Conservation (phyloP, 805 yeast genomes). For the Nakazawaea molendinolei region DNA sequence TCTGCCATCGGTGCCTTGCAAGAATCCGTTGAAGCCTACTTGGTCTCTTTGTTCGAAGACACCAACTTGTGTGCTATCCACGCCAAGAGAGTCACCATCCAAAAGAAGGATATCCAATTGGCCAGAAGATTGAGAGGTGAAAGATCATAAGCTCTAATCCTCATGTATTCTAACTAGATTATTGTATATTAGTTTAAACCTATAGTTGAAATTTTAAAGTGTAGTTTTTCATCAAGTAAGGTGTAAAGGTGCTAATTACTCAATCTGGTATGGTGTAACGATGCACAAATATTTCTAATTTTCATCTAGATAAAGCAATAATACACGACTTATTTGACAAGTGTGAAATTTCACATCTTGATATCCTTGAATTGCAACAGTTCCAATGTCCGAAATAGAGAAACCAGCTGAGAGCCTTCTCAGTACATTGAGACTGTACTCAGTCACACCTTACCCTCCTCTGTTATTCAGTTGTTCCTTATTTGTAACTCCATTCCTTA, state of each 20-base stretch:
- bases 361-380: too few relatives aligned
- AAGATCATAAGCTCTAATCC: conserved; percentile 78
- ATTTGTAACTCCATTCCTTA: conserved; percentile 28
- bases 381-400: background rate
- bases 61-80: conserved; percentile 98
- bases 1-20: conserved; percentile 97
- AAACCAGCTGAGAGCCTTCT: background rate
- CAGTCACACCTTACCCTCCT: conserved; percentile 34
- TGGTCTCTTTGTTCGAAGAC: conserved; percentile 94
- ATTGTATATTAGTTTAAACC: conserved; percentile 10
- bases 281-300: too few relatives aligned
- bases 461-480: conserved; percentile 25
- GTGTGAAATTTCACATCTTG: too few relatives aligned
- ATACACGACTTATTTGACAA: too few relatives aligned
- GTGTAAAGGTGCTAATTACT: too few relatives aligned
- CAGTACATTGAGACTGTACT: conserved; percentile 11
- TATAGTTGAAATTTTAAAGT: too few relatives aligned
- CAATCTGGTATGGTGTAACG: too few relatives aligned
- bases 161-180: conserved; percentile 8
- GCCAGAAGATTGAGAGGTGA: conserved; percentile 98
- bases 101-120: conserved; percentile 95
- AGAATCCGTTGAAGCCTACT: conserved; percentile 97
- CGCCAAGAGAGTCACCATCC: conserved; percentile 98
- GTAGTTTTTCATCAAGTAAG: too few relatives aligned
- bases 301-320: too few relatives aligned